Base-by-base conservation (phyloP, 768 basidiomycete species). In the Xerocomus spinulosus region DNA sequence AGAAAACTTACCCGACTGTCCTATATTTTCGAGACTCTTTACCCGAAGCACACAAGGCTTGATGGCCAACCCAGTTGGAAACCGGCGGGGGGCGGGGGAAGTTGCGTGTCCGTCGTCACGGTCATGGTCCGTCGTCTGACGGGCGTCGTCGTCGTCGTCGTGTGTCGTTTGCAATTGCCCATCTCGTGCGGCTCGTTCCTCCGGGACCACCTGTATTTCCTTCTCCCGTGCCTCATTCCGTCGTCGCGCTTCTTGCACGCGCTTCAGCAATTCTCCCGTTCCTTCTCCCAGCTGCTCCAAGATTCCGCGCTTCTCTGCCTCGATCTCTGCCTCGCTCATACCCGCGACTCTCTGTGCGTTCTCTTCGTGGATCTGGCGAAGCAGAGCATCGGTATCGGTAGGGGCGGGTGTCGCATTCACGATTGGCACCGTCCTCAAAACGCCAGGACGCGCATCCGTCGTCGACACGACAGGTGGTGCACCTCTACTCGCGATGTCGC, bases 241-340 rank as follows among this genome's bases (percentile, higher is more conserved):
- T 20, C 34, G 41, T 37, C 59, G 48, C 6, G 60, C 59, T 34
- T 44, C 60, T 12, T 49, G 60, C 38, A 60, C 53, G n/a, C 60
- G 49, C 56, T 68, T 75, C 60, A 94, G 54, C 3, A 89, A 64
- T 37, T 83, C 82, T 3, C 73, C 72, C 9, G 91, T 73, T 15
- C 78, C 80, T 2, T 75, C 69, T 1, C 91, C 92, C 59, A 94
- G 83, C 37, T 78, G 75, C 50, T 87, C 81, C 23, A 87, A 47
- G 34, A 94, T 78, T 51, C 89, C 79, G 42, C 68, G 68, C 36
- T 73, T 71, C 63, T 87, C 90, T 43, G 77, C 64, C 51, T 83
- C 80, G 9, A 82, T 73, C 62, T 93, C 86, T 14, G 80, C 80
- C 10, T 78, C 76, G 3, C 76, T 74, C 92, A 94, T 94, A 2